Base-by-base conservation (phyloP, 176 grass and related monocot species). In the Pontederia paniculata region DNA sequence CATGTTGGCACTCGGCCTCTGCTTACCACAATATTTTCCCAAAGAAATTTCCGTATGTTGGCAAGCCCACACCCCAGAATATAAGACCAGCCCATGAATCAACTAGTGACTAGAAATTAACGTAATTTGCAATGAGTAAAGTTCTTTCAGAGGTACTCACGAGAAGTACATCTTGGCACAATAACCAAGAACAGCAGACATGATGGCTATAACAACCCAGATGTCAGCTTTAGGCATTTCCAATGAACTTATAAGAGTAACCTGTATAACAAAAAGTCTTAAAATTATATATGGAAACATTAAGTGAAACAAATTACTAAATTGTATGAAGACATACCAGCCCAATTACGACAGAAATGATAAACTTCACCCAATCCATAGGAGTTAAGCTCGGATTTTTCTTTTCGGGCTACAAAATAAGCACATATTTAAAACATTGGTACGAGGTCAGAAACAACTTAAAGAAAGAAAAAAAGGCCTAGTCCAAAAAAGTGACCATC, bases 91-190 rank as follows among this genome's bases (percentile, higher is more conserved):
- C 25, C 25, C 25, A 31, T 31, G 25, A 31, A 31, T 31, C 25
- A 31, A 31, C 3, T 31, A 31, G 25, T 5, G 3, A 31, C 1
- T 31, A 31, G 25, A 31, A 31, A 31, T 31, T 31, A 31, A 31
- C 25, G 5, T 31, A 31, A 2, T 5, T 31, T 31, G 25, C 25
- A 31, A 31, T 5, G 12, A 71, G n/a, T 45, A 12, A 12, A 21
- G 54, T 21, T 70, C 49, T 9, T n/a, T 31, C 50, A 50, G 55
- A 68, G 68, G 59, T 21, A 23, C 80, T 98, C 62, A 98, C 93
- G 93, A 98, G 78, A 98, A 91, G 74, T 98, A 98, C 23, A 98
- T 87, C 73, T 98, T 98, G 55, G 93, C 93, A 60, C 93, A 98
- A 78, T 98, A 98, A 61, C 93, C 93, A 45, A 69, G 77, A 49